phyloP scores from a whole-genome alignment of 768 basidiomycete genomes.

The Naganishia vishniacii region DNA sequence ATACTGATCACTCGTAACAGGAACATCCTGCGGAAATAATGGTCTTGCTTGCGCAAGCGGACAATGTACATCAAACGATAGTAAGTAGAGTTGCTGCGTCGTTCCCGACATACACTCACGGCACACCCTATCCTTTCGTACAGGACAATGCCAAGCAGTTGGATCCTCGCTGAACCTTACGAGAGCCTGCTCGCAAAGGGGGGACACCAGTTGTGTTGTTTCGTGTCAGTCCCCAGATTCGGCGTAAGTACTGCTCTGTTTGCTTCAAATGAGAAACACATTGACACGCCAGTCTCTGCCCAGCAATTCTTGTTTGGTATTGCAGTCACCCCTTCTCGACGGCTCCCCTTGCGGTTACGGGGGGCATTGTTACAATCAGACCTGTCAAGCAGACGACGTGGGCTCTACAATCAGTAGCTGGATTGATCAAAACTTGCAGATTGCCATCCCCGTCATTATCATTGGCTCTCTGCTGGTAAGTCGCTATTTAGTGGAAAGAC shows the following conservation, averaged over 20 bases:
- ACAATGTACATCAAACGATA: conserved; percentile 65
- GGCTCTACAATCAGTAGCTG: conserved; percentile 65
- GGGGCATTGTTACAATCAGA: conserved; percentile 59
- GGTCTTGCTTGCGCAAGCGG: conserved; percentile 71
- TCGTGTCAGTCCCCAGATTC: conserved; percentile 66
- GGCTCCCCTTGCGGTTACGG: conserved; percentile 75
- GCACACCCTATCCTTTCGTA: conserved; percentile 15
- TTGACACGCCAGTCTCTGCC: no score
- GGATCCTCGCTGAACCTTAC: conserved; percentile 67
- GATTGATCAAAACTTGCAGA: conserved; percentile 64
- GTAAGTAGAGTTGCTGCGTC: conserved; percentile 50
- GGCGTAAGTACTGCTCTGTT: not conserved
- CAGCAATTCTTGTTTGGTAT: conserved; percentile 60
- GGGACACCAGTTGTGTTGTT: conserved; percentile 67
- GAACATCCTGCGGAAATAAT: conserved; percentile 56
- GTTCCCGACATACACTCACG: conserved; percentile 3
- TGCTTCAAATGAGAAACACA: not conserved
- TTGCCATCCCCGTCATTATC: conserved; percentile 45
- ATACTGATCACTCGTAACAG: conserved; percentile 23
- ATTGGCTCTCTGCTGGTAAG: conserved; percentile 42
- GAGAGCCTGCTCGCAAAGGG: conserved; percentile 61
- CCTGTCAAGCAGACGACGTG: conserved; percentile 59
- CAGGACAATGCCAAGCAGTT: conserved; percentile 69
- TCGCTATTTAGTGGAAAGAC: conserved; percentile 5
- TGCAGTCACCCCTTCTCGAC: conserved; percentile 68